Evolutionary conservation across 257 asterid genomes (phyloP), one percentile per base, ranked within the genome.

Genomic region (Gardenia jasminoides): DNA sequence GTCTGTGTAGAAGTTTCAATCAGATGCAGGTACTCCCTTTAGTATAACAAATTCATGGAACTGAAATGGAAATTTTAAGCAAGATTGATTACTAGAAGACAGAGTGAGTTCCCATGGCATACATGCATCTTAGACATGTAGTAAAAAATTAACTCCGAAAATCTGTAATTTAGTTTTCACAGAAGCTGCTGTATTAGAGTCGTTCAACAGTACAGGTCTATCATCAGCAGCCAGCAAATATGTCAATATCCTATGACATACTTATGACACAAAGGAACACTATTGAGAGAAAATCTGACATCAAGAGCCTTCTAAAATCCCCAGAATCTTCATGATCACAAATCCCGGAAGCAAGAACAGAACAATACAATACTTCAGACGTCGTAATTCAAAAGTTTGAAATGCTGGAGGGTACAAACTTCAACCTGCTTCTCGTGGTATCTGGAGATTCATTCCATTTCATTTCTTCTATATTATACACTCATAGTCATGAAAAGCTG

Each of bases 1-100:
- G 85, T 84, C 98, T 94, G 89, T 79, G 33, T 43, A 66, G 66
- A 16, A 72, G 9, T 56, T 9, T 61, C 26, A 65, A 75, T 77
- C 71, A 48, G 67, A 44, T 39, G 31, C 36, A 36, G 73, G 15
- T 39, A 76, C 7, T 65, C 33, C 33, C 56, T 17, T 65, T 30
- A 64, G 30, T 22, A 20, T 16, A 83, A 59, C 78, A 76, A 59
- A 68, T 47, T 24, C 59, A 56, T 54, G 50, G 30, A 44, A 8
- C 39, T 26, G 8, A 30, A 30, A 54, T 61, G 7, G 36, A 28
- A 64, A 43, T 43, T 70, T 72, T 44, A 67, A 59, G 79, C 41
- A 66, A 74, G 39, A 12, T 9, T 22, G 46, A 41, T 30, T 10
- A 39, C 61, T 26, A 64, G 4, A 33, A 65, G 10, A n/a, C 6